Base-by-base conservation (phyloP, 2,329 filamentous ascomycete species). In the Coniochaeta ligniaria region DNA sequence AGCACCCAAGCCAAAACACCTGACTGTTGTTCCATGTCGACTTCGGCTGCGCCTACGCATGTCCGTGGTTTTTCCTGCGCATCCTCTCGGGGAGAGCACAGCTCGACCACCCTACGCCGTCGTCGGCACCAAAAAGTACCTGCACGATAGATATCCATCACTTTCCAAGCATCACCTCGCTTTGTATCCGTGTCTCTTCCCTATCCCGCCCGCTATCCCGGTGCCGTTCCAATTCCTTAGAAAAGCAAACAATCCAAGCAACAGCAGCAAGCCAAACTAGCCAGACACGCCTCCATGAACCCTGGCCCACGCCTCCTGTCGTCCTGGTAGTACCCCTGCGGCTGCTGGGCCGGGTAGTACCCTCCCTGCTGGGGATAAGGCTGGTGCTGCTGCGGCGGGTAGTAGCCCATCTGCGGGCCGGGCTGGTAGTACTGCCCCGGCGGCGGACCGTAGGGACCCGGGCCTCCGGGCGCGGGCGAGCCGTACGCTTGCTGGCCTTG, bases 261-360 rank as follows among this genome's bases (percentile, higher is more conserved):
- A 72, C 83, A 85, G 69, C 83, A 85, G 70, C 82, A 84, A 1
- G 83, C 83, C 62, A 83, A 68, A 63, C 75, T 75, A 17, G 80
- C 82, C 17, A 83, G 66, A 59, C 83, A 68, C 47, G 78, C 80
- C 36, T 77, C 76, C 47, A 82, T 65, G 59, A 72, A 73, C 16
- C 73, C 70, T 63, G 71, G 61, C 17, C 59, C 60, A 50, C 71
- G 71, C 63, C 68, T 71, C 8, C 65, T 60, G 67, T 56, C 59
- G 65, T 73, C 65, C 57, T 72, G 68, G n/a, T 70, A 66, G 60
- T 70, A 67, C 28, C 64, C 65, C 55, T 67, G 69, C 8, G 67
- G 72, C 20, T 68, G 73, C 38, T 63, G 66, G n/a, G 61, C 63
- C 31, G 71, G 71, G 63, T 75, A 74, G 54, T 70, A 70, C 20